Percentiles rank a stretch among this genome's conserved stretches.
Conservation (phyloP, 2,329 filamentous ascomycete genomes). For the Cladophialophora exuberans region DNA sequence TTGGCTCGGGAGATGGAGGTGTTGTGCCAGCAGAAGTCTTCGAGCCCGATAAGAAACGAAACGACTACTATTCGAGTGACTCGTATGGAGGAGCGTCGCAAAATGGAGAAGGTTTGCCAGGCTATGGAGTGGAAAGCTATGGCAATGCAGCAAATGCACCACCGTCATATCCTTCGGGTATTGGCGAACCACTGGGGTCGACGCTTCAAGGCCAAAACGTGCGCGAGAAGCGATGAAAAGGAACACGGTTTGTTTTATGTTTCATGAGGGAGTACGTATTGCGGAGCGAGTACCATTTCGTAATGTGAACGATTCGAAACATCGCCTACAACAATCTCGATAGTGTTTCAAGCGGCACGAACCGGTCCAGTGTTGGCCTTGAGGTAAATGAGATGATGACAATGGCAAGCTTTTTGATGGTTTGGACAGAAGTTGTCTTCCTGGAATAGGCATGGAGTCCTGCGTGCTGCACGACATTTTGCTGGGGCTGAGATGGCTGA, state of each 20-base stretch:
- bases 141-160: constrained; percentile 29
- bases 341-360: constrained; percentile 11
- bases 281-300: background rate
- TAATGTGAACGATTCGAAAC: background rate
- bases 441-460: constrained; percentile 3
- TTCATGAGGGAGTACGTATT: background rate
- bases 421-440: background rate
- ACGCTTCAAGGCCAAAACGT: constrained; percentile 32
- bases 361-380: background rate
- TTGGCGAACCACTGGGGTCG: constrained; percentile 36
- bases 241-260: background rate
- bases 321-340: background rate
- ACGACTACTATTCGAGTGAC: constrained; percentile 18
- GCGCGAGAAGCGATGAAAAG: constrained; percentile 30
- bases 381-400: constrained; percentile 1
- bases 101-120: constrained; percentile 16
- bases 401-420: constrained; percentile 1
- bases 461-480: constrained; percentile 15
- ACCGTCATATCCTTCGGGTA: constrained; percentile 31
- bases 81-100: constrained; percentile 24
- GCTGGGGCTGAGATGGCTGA: constrained; percentile 6
- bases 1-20: constrained; percentile 51
- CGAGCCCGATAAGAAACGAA: constrained; percentile 23
- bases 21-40: constrained; percentile 35
- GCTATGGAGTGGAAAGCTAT: constrained; percentile 30